Evolutionary conservation across 1,139 yeast genomes (phyloP).

Genomic region (Torulaspora pretoriensis): DNA sequence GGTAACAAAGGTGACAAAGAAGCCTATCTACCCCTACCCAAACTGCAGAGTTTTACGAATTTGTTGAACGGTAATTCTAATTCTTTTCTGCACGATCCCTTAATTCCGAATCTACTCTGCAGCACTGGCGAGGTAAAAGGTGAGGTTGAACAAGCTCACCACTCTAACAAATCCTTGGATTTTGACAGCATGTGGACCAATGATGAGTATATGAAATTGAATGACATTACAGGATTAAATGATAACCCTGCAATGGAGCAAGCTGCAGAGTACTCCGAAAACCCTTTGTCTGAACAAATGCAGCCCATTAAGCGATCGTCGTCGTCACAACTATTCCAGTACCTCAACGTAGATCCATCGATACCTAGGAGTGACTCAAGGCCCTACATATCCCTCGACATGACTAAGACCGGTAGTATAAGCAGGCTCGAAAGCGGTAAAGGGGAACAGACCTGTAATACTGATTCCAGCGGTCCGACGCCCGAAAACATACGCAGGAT

Average conservation of each 20-base stretch:
- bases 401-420: conserved; percentile 7
- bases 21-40: conserved; percentile 2
- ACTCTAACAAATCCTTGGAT: conserved; percentile 3
- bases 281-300: not conserved
- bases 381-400: conserved; percentile 25
- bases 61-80: conserved; percentile 10
- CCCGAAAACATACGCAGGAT: conserved; percentile 4
- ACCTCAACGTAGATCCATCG: conserved; percentile 9
- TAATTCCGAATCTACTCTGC: conserved; percentile 6
- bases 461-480: conserved; percentile 5
- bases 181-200: conserved; percentile 37
- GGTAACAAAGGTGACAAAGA: not conserved
- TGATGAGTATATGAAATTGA: conserved; percentile 57
- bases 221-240: conserved; percentile 44
- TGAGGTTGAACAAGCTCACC: not conserved
- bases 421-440: conserved; percentile 1
- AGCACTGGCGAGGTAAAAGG: conserved; percentile 1
- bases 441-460: not conserved
- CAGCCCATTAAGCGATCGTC: conserved; percentile 3
- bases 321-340: conserved; percentile 13
- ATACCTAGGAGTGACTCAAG: conserved; percentile 19
- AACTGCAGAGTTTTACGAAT: conserved; percentile 15
- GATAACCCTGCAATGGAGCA: conserved; percentile 2
- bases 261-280: not conserved
- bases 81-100: conserved; percentile 10